These are phyloP conservation scores for Apiospora malaysiana DNA, from an alignment of 2,329 filamentous ascomycete species.

Conservation along the genomic window DNA sequence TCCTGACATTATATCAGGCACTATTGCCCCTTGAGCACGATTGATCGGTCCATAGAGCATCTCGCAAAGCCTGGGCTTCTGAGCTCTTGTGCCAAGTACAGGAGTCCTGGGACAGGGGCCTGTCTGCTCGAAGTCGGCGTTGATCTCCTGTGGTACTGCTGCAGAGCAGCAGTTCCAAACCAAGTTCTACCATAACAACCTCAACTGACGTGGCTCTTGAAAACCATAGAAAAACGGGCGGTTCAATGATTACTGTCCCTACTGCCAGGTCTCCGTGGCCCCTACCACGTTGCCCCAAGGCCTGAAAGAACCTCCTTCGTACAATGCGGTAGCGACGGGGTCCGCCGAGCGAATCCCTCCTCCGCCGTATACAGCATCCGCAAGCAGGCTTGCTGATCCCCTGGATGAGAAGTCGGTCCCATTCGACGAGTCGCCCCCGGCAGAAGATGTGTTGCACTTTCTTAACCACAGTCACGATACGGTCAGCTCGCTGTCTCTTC, in stretches of 20 bases:
- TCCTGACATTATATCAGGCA: background rate
- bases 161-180: background rate
- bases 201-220: background rate
- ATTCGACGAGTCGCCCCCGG: slow-evolving; percentile 40
- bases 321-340: slow-evolving; percentile 50
- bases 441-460: slow-evolving; percentile 76
- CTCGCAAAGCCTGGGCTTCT: background rate
- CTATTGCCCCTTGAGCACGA: background rate
- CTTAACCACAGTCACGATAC: slow-evolving; percentile 73
- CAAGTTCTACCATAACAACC: background rate
- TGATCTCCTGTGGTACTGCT: background rate
- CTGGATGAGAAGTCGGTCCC: slow-evolving; percentile 39
- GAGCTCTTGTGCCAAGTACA: background rate
- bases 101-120: background rate
- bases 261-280: slow-evolving; percentile 73
- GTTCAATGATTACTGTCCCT: slow-evolving; percentile 72
- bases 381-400: slow-evolving; percentile 23
- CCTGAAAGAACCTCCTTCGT: slow-evolving; percentile 71
- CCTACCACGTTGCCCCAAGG: slow-evolving; percentile 66
- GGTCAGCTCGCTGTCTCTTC: slow-evolving; percentile 70
- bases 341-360: slow-evolving; percentile 40
- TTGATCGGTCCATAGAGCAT: background rate
- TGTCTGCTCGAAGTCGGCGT: too few relatives aligned
- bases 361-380: slow-evolving; percentile 46
- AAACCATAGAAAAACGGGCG: slow-evolving; percentile 67